phyloP scores from a whole-genome alignment of 257 asterid genomes.

The Perilla frutescens region DNA sequence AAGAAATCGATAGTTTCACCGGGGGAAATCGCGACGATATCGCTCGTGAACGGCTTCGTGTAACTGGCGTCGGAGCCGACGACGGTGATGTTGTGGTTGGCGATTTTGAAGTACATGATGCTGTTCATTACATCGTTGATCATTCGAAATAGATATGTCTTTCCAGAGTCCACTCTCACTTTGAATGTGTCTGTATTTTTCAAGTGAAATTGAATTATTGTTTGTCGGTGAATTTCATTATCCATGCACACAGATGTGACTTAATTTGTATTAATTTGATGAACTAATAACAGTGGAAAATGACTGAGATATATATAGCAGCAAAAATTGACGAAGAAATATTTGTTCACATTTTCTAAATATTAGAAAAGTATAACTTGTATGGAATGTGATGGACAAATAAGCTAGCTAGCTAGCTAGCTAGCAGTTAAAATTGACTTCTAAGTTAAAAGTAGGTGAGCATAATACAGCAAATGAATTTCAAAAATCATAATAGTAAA shows the following conservation, averaged over 20 bases:
- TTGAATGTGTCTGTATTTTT: constrained; percentile 51
- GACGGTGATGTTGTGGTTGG: constrained; percentile 55
- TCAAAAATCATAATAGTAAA: too few relatives aligned
- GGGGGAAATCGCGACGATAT: constrained; percentile 57
- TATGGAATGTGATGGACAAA: not conserved
- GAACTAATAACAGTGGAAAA: too few relatives aligned
- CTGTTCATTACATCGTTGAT: constrained; percentile 63
- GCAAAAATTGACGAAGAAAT: not conserved
- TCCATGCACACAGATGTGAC: too few relatives aligned
- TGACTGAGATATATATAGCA: too few relatives aligned
- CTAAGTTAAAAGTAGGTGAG: too few relatives aligned
- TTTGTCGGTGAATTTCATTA: too few relatives aligned
- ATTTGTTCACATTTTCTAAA: not conserved
- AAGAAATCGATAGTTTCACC: constrained; percentile 68
- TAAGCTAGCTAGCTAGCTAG: not conserved
- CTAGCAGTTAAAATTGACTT: constrained; percentile 10
- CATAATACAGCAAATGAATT: too few relatives aligned
- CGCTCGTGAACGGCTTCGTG: constrained; percentile 46
- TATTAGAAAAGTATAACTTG: not conserved
- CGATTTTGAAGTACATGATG: constrained; percentile 59
- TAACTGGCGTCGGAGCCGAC: constrained; percentile 67
- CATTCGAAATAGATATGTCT: constrained; percentile 57
- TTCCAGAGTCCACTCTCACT: constrained; percentile 47
- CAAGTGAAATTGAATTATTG: too few relatives aligned
- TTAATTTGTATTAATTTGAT: too few relatives aligned